Conservation (phyloP, 441 rosid genomes). For the Gossypium lobatum region DNA sequence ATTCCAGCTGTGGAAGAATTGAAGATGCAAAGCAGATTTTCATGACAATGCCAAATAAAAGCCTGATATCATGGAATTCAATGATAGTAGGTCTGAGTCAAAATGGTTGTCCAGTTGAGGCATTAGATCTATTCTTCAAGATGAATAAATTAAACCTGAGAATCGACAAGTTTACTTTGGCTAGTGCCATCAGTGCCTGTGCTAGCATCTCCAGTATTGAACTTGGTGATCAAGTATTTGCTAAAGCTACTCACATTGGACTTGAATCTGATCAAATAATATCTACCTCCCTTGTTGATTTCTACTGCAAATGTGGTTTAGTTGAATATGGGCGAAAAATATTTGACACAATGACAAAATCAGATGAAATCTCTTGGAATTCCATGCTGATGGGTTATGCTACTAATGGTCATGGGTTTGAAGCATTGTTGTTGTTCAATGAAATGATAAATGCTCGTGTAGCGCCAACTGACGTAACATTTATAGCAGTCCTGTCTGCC, state of each 20-base stretch:
- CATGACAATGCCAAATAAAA: constrained; percentile 43
- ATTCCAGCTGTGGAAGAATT: constrained; percentile 62
- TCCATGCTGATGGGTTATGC: constrained; percentile 83
- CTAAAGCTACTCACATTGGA: constrained; percentile 48
- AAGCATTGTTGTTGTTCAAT: constrained; percentile 53
- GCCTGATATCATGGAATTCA: constrained; percentile 86
- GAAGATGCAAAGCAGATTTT: constrained; percentile 68
- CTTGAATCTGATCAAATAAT: constrained; percentile 56
- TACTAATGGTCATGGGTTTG: constrained; percentile 58
- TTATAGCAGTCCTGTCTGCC: constrained; percentile 58
- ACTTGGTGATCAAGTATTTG: constrained; percentile 73
- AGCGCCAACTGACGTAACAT: constrained; percentile 45
- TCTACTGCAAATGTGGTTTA: constrained; percentile 82
- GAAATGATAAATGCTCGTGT: constrained; percentile 56
- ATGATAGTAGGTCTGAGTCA: constrained; percentile 64
- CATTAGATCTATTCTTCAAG: constrained; percentile 47
- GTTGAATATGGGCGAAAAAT: constrained; percentile 55
- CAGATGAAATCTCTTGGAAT: constrained; percentile 72
- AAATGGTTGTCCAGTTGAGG: constrained; percentile 64
- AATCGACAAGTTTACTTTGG: constrained; percentile 61
- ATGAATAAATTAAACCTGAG: constrained; percentile 54
- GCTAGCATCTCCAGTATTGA: constrained; percentile 57
- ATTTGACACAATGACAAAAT: constrained; percentile 47
- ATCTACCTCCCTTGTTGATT: constrained; percentile 72
- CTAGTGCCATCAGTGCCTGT: constrained; percentile 64